Conservation (phyloP, 2,329 filamentous ascomycete species). For the Colletotrichum australisinense region DNA sequence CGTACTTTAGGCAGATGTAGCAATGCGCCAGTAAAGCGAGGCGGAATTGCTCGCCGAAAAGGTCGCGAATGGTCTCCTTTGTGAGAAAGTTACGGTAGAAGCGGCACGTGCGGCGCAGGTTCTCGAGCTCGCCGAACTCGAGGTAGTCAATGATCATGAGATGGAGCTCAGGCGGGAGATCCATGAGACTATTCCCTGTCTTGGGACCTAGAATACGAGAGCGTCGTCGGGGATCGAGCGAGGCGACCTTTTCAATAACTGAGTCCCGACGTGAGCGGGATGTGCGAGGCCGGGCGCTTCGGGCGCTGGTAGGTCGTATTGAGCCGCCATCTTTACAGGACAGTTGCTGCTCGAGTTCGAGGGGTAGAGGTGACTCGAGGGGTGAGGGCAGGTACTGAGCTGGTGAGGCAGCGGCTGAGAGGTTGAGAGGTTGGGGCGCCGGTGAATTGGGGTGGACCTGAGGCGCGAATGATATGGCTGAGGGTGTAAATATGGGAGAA, state of each 20-base stretch:
- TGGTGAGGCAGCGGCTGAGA: slow-evolving; percentile 22
- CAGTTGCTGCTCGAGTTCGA: slow-evolving; percentile 27
- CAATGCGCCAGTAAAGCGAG: slow-evolving; percentile 53
- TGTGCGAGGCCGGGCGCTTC: slow-evolving; percentile 30
- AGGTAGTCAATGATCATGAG: slow-evolving; percentile 53
- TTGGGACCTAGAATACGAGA: slow-evolving; percentile 21
- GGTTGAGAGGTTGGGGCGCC: slow-evolving; percentile 27
- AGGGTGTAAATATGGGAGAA: slow-evolving; percentile 27
- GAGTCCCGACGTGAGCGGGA: slow-evolving; percentile 31
- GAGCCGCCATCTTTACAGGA: slow-evolving; percentile 23
- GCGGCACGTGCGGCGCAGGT: slow-evolving; percentile 53
- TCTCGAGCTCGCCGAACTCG: slow-evolving; percentile 55
- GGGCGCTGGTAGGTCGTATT: slow-evolving; percentile 12
- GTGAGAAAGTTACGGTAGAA: slow-evolving; percentile 49
- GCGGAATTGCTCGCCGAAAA: slow-evolving; percentile 48
- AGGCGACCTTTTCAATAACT: slow-evolving; percentile 35
- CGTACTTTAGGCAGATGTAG: slow-evolving; percentile 50
- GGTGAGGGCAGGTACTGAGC: slow-evolving; percentile 29
- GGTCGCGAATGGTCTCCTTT: slow-evolving; percentile 46
- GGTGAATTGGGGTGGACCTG: slow-evolving; percentile 32
- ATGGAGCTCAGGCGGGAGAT: slow-evolving; percentile 55
- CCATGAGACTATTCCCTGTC: slow-evolving; percentile 42
- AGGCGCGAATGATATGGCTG: slow-evolving; percentile 34
- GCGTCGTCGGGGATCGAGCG: slow-evolving; percentile 32
- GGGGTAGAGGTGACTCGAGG: slow-evolving; percentile 27